These are phyloP conservation scores for Erythrophleum fordii DNA, from an alignment of 306 rosid genomes.

Conservation along the genomic window DNA sequence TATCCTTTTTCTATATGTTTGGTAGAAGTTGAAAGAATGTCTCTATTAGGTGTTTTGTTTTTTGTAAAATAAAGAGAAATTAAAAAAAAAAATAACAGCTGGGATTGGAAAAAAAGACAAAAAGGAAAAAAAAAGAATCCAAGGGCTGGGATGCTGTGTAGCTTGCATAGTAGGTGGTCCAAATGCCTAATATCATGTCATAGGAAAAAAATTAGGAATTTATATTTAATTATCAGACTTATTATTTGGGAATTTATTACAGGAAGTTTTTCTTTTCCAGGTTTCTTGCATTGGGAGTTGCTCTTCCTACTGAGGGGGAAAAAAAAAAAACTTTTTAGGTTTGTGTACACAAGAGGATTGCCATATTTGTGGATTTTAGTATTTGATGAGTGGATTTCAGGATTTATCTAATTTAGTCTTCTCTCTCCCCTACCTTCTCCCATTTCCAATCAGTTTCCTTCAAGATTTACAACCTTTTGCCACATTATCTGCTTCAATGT, in stretches of 20 bases:
- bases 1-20: no score
- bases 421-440: background rate
- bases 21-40: no score
- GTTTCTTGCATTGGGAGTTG: background rate
- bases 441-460: background rate
- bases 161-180: no score
- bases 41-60: no score
- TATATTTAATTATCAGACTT: background rate
- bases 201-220: constrained; percentile 5
- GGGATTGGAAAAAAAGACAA: no score
- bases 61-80: no score
- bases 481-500: background rate
- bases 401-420: background rate
- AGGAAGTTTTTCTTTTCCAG: background rate
- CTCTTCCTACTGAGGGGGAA: background rate
- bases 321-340: background rate
- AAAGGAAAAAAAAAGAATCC: no score
- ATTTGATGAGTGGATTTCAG: background rate
- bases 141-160: no score
- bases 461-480: background rate
- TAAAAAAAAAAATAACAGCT: no score
- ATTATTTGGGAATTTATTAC: background rate
- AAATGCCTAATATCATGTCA: background rate
- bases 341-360: background rate
- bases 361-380: background rate